phyloP scores from a whole-genome alignment of 1,284 basidiomycete species.

The Tilletiopsis washingtonensis region DNA sequence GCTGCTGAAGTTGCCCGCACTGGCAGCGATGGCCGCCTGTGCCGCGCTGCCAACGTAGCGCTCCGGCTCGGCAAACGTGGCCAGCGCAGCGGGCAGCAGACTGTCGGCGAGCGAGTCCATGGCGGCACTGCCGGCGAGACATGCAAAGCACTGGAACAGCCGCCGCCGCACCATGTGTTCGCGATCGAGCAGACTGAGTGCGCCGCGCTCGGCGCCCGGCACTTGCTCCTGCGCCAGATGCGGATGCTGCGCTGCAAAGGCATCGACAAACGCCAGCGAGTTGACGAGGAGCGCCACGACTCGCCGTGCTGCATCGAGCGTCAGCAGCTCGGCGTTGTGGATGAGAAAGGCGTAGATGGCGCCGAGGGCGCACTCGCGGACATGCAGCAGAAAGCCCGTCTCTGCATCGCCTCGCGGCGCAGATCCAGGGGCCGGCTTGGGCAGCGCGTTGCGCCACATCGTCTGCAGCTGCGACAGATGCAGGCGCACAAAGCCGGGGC shows the following conservation, averaged over 20 bases:
- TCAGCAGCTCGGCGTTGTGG: slow-evolving; percentile 64
- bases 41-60: slow-evolving; percentile 65
- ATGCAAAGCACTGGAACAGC: slow-evolving; percentile 80
- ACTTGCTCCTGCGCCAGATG: slow-evolving; percentile 23
- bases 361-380: slow-evolving; percentile 80
- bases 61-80: slow-evolving; percentile 72
- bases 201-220: slow-evolving; percentile 44
- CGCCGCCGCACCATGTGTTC: slow-evolving; percentile 76
- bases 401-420: slow-evolving; percentile 56
- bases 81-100: slow-evolving; percentile 74
- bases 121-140: slow-evolving; percentile 68
- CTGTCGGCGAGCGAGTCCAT: slow-evolving; percentile 69
- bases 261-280: slow-evolving; percentile 76
- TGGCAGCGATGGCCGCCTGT: slow-evolving; percentile 85
- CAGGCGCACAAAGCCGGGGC: slow-evolving; percentile 82
- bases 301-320: slow-evolving; percentile 79
- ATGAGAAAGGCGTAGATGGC: slow-evolving; percentile 80
- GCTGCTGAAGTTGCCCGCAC: slow-evolving; percentile 71
- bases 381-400: slow-evolving; percentile 84
- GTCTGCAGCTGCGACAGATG: slow-evolving; percentile 87
- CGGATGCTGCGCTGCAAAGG: slow-evolving; percentile 50
- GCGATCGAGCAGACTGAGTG: slow-evolving; percentile 63
- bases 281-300: slow-evolving; percentile 80
- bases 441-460: slow-evolving; percentile 91
- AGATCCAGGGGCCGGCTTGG: slow-evolving; percentile 71